A percentile compares a stretch with the other conserved stretches of the same genome.
These are phyloP conservation scores for Dacryopinax spathularia DNA, from an alignment of 768 basidiomycete species.

Conservation along the genomic window DNA sequence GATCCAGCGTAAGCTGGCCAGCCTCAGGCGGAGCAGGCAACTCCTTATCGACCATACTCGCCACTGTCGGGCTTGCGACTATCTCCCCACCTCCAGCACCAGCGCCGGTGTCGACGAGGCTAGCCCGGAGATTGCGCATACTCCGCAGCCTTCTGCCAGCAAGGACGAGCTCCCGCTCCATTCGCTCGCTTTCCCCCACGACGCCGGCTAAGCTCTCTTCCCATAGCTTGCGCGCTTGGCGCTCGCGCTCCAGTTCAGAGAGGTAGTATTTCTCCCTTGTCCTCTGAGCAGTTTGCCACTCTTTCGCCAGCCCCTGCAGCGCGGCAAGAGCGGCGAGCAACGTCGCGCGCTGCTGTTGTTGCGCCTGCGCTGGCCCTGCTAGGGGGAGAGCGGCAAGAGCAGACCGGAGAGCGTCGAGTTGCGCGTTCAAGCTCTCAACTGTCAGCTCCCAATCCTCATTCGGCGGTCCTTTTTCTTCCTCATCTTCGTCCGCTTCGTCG, in stretches of 20 bases:
- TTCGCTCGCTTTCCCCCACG: conserved; percentile 67
- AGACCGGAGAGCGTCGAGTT: conserved; percentile 61
- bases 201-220: conserved; percentile 80
- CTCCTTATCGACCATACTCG: conserved; percentile 6
- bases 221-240: conserved; percentile 57
- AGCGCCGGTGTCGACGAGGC: conserved; percentile 31
- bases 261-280: conserved; percentile 76
- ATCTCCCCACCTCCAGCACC: conserved; percentile 11
- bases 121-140: conserved; percentile 22
- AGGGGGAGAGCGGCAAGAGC: conserved; percentile 39
- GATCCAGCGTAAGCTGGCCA: neutral
- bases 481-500: neutral
- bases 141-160: conserved; percentile 40
- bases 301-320: conserved; percentile 45
- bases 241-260: conserved; percentile 48
- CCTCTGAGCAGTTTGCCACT: conserved; percentile 53
- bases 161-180: conserved; percentile 64
- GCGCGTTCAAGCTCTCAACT: conserved; percentile 32
- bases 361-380: conserved; percentile 16
- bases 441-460: conserved; percentile 19
- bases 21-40: conserved; percentile 5
- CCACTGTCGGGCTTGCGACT: conserved; percentile 3
- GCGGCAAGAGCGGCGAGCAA: conserved; percentile 45
- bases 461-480: conserved; percentile 7
- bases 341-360: conserved; percentile 33